These are phyloP conservation scores for Claviceps maximensis DNA, from an alignment of 2,329 filamentous ascomycete species.

Conservation along the genomic window DNA sequence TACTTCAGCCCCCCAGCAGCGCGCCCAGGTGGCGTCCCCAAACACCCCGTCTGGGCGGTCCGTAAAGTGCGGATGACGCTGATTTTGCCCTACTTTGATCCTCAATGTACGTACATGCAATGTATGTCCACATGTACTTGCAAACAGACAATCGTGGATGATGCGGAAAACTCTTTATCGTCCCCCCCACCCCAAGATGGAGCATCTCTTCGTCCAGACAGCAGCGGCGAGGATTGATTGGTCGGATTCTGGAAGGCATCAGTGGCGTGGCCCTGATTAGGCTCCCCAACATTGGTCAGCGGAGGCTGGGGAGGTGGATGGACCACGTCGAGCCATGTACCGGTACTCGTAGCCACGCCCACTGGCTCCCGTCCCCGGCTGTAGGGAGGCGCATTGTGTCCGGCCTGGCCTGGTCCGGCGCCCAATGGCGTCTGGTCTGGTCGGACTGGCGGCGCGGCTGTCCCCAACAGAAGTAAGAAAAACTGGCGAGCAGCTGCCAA, in stretches of 20 bases:
- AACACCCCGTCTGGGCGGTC: no score
- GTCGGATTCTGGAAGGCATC: not conserved
- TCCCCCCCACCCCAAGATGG: not conserved
- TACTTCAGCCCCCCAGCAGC: no score
- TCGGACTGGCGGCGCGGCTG: slow-evolving; percentile 9
- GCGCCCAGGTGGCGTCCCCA: no score
- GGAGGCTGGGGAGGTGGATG: not conserved
- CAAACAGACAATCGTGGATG: not conserved
- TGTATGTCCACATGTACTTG: no score
- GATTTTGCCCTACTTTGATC: no score
- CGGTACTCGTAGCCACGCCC: not conserved
- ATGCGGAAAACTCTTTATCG: not conserved
- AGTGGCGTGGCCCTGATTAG: not conserved
- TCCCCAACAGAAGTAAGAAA: slow-evolving; percentile 32
- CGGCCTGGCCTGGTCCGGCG: not conserved
- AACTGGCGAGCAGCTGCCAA: slow-evolving; percentile 9
- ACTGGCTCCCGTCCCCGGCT: not conserved
- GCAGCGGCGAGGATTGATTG: not conserved
- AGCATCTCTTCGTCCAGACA: not conserved
- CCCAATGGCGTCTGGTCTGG: not conserved
- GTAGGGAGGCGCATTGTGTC: not conserved
- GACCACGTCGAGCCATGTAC: not conserved
- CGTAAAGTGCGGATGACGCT: no score
- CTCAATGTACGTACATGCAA: no score
- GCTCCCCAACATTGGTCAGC: not conserved